A percentile compares a stretch with the other conserved stretches of the same genome.
Conservation (phyloP, 768 basidiomycete species). For the Phylloporus scabripes region DNA sequence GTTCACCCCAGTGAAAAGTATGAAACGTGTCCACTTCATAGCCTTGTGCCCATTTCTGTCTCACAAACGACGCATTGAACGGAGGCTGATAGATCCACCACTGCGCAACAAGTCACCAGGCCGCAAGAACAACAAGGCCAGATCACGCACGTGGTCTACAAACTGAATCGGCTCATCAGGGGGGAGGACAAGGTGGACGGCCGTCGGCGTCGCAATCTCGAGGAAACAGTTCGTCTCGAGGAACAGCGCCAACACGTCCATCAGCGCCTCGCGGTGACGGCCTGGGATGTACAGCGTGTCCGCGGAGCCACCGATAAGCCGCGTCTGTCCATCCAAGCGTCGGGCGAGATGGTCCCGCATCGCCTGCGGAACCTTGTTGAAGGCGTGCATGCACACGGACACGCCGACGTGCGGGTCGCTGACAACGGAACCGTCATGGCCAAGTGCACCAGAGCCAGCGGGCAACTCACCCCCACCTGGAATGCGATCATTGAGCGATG, state of each 20-base stretch:
- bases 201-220: constrained; percentile 45
- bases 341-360: constrained; percentile 37
- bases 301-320: constrained; percentile 43
- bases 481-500: constrained; percentile 9
- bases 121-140: not conserved
- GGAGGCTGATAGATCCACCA: constrained; percentile 48
- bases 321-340: constrained; percentile 30
- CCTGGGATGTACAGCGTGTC: constrained; percentile 48
- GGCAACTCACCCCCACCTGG: constrained; percentile 39
- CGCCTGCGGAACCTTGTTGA: constrained; percentile 28
- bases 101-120: constrained; percentile 13
- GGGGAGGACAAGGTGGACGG: constrained; percentile 39
- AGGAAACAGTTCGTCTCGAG: constrained; percentile 45
- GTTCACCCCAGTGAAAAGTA: constrained; percentile 46
- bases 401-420: constrained; percentile 43
- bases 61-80: constrained; percentile 42
- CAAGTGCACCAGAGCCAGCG: not conserved
- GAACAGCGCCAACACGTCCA: constrained; percentile 40
- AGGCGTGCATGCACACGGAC: constrained; percentile 40
- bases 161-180: constrained; percentile 38
- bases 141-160: constrained; percentile 40
- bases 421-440: not conserved
- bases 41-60: constrained; percentile 41
- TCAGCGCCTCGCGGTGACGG: constrained; percentile 34
- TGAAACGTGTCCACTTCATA: constrained; percentile 50